Percentiles rank a stretch among this genome's conserved stretches.
Conservation (phyloP, 108 stramenopile species). For the Discostella pseudostelligera region DNA sequence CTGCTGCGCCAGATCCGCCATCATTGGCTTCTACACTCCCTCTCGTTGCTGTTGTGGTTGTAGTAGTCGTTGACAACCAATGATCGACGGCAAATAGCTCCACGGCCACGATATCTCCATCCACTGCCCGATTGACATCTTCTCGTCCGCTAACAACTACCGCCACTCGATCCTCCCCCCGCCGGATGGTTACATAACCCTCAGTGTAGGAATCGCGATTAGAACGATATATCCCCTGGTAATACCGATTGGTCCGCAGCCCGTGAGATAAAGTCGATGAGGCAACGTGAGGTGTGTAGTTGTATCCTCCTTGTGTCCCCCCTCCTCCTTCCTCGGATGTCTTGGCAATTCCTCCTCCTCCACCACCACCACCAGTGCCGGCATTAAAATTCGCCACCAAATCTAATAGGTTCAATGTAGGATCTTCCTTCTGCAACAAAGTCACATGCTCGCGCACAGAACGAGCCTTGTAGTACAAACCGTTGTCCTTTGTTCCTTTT, state of each 20-base stretch:
- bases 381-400: constrained; percentile 71
- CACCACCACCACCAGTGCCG: neutral
- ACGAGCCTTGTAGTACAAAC: constrained; percentile 34
- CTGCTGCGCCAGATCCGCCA: constrained; percentile 6
- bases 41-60: neutral
- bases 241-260: constrained; percentile 61
- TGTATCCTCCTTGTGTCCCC: too few species aligned
- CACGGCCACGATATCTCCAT: constrained; percentile 96
- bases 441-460: constrained; percentile 67
- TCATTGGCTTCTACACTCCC: constrained; percentile 2
- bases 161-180: constrained; percentile 76
- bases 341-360: neutral
- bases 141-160: constrained; percentile 57
- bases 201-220: constrained; percentile 27
- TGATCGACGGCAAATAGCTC: constrained; percentile 60
- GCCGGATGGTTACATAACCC: constrained; percentile 70
- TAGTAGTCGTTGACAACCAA: constrained; percentile 43
- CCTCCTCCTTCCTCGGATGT: too few species aligned
- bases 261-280: constrained; percentile 56
- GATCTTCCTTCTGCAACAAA: constrained; percentile 63
- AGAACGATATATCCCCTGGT: constrained; percentile 71
- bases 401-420: constrained; percentile 63
- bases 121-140: constrained; percentile 92
- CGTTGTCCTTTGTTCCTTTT: too few species aligned
- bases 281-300: constrained; percentile 63